Evolutionary conservation across 306 rosid species (phyloP).

Genomic region (Lathyrus sativus): DNA sequence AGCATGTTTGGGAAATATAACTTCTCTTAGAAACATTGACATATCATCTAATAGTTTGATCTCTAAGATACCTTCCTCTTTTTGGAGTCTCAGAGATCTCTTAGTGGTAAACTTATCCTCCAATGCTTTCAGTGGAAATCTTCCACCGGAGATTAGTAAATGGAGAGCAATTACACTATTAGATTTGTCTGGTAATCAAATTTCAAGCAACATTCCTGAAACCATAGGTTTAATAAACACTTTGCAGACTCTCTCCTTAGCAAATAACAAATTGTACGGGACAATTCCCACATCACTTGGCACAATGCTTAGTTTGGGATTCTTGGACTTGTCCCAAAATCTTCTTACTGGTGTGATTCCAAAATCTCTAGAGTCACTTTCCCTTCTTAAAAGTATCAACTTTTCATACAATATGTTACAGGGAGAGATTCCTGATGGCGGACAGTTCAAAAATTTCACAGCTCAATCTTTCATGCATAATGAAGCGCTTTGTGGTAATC

Average conservation of each 20-base stretch:
- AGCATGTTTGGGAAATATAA: slow-evolving; percentile 42
- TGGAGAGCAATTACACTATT: slow-evolving; percentile 1
- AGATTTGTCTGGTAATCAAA: slow-evolving; percentile 36
- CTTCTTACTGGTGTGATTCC: slow-evolving; percentile 40
- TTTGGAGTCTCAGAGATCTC: slow-evolving; percentile 41
- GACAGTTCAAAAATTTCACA: slow-evolving; percentile 29
- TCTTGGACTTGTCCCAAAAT: slow-evolving; percentile 38
- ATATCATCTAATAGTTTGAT: slow-evolving; percentile 32
- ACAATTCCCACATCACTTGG: slow-evolving; percentile 38
- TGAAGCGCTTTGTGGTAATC: slow-evolving; percentile 41
- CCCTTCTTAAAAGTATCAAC: slow-evolving; percentile 13
- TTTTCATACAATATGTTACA: slow-evolving; percentile 39
- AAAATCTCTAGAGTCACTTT: slow-evolving; percentile 26
- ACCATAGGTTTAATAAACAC: slow-evolving; percentile 2
- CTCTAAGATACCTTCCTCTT: slow-evolving; percentile 31
- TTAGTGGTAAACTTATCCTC: slow-evolving; percentile 19
- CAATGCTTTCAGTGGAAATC: slow-evolving; percentile 34
- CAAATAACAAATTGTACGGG: slow-evolving; percentile 37
- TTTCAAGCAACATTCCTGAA: slow-evolving; percentile 39
- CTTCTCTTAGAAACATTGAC: slow-evolving; percentile 26
- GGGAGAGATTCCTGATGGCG: slow-evolving; percentile 49
- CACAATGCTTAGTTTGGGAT: slow-evolving; percentile 18
- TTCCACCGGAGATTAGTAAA: slow-evolving; percentile 25
- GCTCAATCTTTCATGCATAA: slow-evolving; percentile 41
- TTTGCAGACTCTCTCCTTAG: slow-evolving; percentile 36